Conservation (phyloP, 176 grass and related monocot species). For the Sorghum bicolor region DNA sequence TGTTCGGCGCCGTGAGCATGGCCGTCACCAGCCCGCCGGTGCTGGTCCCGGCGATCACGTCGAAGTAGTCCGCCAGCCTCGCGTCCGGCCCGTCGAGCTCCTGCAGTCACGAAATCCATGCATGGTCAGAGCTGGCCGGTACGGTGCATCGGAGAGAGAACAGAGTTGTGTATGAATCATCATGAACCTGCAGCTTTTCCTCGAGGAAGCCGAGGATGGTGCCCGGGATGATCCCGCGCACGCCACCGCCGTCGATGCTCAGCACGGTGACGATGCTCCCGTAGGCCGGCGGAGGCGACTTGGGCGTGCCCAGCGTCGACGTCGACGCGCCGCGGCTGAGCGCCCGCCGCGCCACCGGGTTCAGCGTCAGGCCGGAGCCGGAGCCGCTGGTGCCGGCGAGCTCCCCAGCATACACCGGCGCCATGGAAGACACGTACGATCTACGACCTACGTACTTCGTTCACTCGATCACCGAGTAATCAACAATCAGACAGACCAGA, state of each 20-base stretch:
- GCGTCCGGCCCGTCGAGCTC: neutral
- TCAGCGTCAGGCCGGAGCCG: neutral
- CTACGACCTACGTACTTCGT: neutral
- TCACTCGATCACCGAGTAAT: neutral
- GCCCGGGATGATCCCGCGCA: constrained; percentile 52
- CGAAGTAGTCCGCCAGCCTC: constrained; percentile 67
- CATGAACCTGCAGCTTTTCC: constrained; percentile 37
- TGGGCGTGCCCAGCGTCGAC: neutral
- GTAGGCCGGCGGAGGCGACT: constrained; percentile 10
- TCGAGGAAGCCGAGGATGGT: constrained; percentile 51
- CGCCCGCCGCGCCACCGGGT: neutral
- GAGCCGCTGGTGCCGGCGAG: neutral
- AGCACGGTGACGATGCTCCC: constrained; percentile 43
- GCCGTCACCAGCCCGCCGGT: constrained; percentile 45
- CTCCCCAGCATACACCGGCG: neutral
- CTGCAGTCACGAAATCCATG: neutral
- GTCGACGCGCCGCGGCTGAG: neutral
- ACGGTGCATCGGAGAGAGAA: too few species aligned
- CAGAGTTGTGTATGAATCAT: too few species aligned
- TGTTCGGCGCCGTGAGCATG: constrained; percentile 40
- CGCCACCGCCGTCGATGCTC: constrained; percentile 50
- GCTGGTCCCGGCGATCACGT: constrained; percentile 71
- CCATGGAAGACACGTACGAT: neutral
- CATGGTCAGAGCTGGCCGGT: too few species aligned
- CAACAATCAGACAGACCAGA: neutral